Percentiles rank a stretch among this genome's conserved stretches.
These are phyloP conservation scores for Leccinum pellstonianum DNA, from an alignment of 768 basidiomycete genomes.

Conservation along the genomic window DNA sequence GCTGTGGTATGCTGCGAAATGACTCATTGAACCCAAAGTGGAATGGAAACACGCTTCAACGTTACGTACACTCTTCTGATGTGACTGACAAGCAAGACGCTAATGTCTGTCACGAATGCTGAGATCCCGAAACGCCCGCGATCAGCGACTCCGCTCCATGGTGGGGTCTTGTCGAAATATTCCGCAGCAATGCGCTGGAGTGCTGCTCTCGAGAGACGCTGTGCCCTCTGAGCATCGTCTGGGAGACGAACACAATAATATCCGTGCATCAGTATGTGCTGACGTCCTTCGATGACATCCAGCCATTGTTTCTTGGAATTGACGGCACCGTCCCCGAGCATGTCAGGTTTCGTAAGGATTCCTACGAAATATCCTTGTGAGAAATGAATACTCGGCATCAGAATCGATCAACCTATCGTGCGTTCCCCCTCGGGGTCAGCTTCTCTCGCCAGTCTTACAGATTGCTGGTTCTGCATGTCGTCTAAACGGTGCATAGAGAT, in stretches of 20 bases:
- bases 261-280: slow-evolving; percentile 49
- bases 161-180: slow-evolving; percentile 49
- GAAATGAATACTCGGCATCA: background rate
- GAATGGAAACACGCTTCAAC: background rate
- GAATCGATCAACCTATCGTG: slow-evolving; percentile 52
- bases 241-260: slow-evolving; percentile 69
- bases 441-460: slow-evolving; percentile 50
- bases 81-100: slow-evolving; percentile 47
- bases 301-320: slow-evolving; percentile 46
- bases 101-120: slow-evolving; percentile 52
- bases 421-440: slow-evolving; percentile 54
- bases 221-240: slow-evolving; percentile 52
- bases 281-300: slow-evolving; percentile 48
- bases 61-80: slow-evolving; percentile 52
- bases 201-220: slow-evolving; percentile 35
- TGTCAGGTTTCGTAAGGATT: slow-evolving; percentile 71
- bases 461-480: slow-evolving; percentile 65
- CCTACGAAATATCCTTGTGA: slow-evolving; percentile 36
- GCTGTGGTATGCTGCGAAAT: slow-evolving; percentile 44
- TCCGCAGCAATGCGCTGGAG: slow-evolving; percentile 37
- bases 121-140: slow-evolving; percentile 53
- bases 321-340: slow-evolving; percentile 42
- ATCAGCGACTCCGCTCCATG: slow-evolving; percentile 52
- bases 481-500: slow-evolving; percentile 37
- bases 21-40: background rate